Evolutionary conservation across 192 early-diverging fungal species (phyloP).

Genomic region (Coemansia sp.): DNA sequence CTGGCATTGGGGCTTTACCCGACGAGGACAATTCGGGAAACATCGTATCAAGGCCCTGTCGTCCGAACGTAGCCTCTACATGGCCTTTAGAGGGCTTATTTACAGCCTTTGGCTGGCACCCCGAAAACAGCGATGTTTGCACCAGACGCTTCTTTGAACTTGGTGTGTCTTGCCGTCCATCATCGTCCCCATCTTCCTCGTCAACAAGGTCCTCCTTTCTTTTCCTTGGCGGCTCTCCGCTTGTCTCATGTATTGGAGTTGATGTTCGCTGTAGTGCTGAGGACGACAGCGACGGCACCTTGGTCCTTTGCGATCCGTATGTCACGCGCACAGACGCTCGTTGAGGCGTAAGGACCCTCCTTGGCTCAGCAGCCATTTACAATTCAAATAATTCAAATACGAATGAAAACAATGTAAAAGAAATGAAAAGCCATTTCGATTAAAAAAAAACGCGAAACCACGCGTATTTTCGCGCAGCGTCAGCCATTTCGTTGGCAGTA

Average conservation of each 20-base stretch:
- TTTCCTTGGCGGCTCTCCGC: not conserved
- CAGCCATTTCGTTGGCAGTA: too few relatives aligned
- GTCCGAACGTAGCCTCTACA: not conserved
- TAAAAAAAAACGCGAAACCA: not conserved
- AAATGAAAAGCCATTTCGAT: too few relatives aligned
- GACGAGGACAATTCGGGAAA: not conserved
- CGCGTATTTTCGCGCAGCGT: too few relatives aligned
- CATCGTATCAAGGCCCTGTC: not conserved
- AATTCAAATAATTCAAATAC: not conserved
- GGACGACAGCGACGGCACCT: not conserved
- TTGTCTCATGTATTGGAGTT: not conserved
- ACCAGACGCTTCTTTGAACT: constrained; percentile 27
- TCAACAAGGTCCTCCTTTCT: not conserved
- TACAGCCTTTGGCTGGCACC: not conserved
- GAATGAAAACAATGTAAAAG: not conserved
- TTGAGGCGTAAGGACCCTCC: not conserved
- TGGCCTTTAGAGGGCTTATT: not conserved
- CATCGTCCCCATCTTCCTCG: not conserved
- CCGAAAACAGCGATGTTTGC: constrained; percentile 25
- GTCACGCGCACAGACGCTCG: constrained; percentile 11
- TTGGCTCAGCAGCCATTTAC: not conserved
- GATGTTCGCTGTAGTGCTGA: not conserved
- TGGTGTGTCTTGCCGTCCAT: not conserved
- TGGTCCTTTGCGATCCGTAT: constrained; percentile 10
- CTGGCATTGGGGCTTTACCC: not conserved